These are phyloP conservation scores for Phialocephala sp. DNA, from an alignment of 2,329 filamentous ascomycete species.

Conservation along the genomic window DNA sequence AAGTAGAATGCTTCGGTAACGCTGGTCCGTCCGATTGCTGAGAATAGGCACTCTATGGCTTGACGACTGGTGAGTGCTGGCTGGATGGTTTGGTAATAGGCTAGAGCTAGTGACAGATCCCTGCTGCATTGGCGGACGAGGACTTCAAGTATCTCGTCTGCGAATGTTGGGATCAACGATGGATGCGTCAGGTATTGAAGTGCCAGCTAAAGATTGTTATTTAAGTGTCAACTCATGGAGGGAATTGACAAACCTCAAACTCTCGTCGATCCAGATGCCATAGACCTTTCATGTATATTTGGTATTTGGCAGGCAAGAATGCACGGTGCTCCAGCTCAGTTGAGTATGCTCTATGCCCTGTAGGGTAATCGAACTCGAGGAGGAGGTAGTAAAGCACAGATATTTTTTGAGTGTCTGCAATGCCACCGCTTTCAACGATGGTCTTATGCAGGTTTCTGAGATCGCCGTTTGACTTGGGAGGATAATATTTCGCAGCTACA, in stretches of 20 bases:
- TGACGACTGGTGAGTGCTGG: conserved; percentile 70
- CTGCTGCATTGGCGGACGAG: conserved; percentile 66
- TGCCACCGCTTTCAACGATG: conserved; percentile 65
- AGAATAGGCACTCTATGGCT: conserved; percentile 71
- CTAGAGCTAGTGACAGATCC: conserved; percentile 70
- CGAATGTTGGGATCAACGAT: conserved; percentile 78
- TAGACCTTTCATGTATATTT: conserved; percentile 80
- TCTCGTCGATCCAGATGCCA: conserved; percentile 79
- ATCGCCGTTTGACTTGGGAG: conserved; percentile 71
- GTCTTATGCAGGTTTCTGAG: conserved; percentile 73
- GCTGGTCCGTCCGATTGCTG: conserved; percentile 69
- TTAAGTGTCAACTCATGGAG: conserved; percentile 13
- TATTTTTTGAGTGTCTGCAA: conserved; percentile 78
- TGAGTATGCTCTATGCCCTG: conserved; percentile 50
- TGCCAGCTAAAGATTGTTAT: conserved; percentile 56
- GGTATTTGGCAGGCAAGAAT: conserved; percentile 76
- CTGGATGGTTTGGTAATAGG: conserved; percentile 79
- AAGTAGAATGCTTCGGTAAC: conserved; percentile 78
- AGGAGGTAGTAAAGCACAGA: conserved; percentile 85
- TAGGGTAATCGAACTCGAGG: conserved; percentile 67
- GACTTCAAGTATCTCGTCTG: conserved; percentile 78
- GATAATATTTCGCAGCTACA: conserved; percentile 69
- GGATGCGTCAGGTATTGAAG: conserved; percentile 81
- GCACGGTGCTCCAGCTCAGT: conserved; percentile 64
- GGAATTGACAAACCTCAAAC: conserved; percentile 61